These are phyloP conservation scores for Climacium dendroides DNA, from an alignment of 225 moss, liverwort and hornwort species.

Conservation along the genomic window DNA sequence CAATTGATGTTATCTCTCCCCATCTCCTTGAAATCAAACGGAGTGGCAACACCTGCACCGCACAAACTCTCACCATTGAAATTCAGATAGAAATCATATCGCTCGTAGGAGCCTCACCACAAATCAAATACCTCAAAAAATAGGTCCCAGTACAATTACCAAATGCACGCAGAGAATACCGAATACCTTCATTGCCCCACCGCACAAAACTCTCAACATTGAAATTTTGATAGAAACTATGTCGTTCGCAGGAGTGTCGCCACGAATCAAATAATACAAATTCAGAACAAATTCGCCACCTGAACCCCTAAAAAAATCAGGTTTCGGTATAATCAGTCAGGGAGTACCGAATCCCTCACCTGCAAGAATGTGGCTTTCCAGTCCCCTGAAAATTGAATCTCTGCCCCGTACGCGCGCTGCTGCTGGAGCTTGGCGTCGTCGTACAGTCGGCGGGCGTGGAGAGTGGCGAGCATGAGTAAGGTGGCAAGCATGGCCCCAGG, in stretches of 20 bases:
- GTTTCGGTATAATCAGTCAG: neutral
- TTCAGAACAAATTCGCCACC: neutral
- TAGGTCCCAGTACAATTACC: neutral
- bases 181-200: neutral
- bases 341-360: neutral
- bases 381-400: constrained; percentile 26
- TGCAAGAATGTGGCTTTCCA: constrained; percentile 56
- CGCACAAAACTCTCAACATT: neutral
- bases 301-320: too few relatives aligned
- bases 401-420: constrained; percentile 7
- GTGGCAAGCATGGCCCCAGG: constrained; percentile 50
- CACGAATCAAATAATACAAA: neutral
- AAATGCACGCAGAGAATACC: neutral
- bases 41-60: constrained; percentile 61
- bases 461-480: constrained; percentile 37
- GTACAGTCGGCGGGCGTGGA: constrained; percentile 44
- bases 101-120: neutral
- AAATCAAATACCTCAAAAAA: neutral
- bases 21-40: constrained; percentile 78
- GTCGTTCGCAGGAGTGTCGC: neutral
- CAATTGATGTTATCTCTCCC: constrained; percentile 73
- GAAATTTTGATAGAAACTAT: neutral
- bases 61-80: neutral
- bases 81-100: neutral
- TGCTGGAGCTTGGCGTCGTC: constrained; percentile 31